Evolutionary conservation across 108 stramenopile species (phyloP), one percentile per base, ranked within the genome.

Genomic region (Cylindrotheca fusiformis): DNA sequence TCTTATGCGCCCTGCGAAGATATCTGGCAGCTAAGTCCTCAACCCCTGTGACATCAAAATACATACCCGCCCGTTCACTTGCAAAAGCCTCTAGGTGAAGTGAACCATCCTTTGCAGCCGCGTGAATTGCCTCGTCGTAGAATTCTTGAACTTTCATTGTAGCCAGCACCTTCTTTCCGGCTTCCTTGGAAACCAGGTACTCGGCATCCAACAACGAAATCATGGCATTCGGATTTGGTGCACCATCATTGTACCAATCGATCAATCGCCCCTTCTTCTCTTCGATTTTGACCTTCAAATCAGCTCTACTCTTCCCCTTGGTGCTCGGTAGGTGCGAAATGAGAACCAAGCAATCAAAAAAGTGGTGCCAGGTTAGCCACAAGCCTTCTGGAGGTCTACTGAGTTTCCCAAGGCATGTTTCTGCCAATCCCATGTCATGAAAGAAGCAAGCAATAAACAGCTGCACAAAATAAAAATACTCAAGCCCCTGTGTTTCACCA

Each of bases 231-330:
- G 30, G 32, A 56, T 70, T 70, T 3, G 47, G 48, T 3, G 52
- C 36, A 28, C 69, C 69, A n/a, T 55, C 36, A 62, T 70, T 61
- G 53, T 62, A 62, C 60, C 69, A 70, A 31, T 55, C 69, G 22
- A 51, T 63, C 62, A 71, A 21, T 32, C 18, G 27, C 21, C 48
- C 48, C 5, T 29, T 22, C 3, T 54, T 19, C 8, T 33, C 19
- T 14, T 71, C 54, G 20, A 64, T 64, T 22, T n/a, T 63, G 24
- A 58, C 70, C 48, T 64, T 49, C 0, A 71, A 26, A n/a, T 58
- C 55, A 22, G 63, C 64, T 18, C 56, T 46, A 0, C 28, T 21
- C 48, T 57, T 63, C 17, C 56, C 62, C 56, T 71, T 63, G 0
- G 23, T 52, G 5, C 17, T 36, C 2, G 55, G 55, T 12, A 71